phyloP scores from a whole-genome alignment of 192 early-diverging fungal species.

The Podochytrium sp. region DNA sequence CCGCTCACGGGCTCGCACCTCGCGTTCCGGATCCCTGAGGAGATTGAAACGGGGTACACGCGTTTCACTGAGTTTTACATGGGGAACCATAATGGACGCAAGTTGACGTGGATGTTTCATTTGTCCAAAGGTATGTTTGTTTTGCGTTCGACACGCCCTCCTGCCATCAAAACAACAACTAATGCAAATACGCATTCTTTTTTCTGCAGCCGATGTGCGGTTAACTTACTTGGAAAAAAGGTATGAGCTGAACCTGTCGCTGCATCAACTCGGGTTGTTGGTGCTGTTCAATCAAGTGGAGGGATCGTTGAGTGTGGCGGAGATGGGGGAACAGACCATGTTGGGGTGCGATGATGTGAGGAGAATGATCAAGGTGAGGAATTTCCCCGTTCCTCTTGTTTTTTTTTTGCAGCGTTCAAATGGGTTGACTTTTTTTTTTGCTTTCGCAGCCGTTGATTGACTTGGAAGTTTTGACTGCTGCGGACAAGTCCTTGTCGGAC shows the following conservation, averaged over 20 bases:
- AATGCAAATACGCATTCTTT: not conserved
- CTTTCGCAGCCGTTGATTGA: constrained; percentile 56
- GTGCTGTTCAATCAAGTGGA: constrained; percentile 67
- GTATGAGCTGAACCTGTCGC: constrained; percentile 77
- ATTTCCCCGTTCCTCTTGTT: not conserved
- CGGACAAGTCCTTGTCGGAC: constrained; percentile 18
- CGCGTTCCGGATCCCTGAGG: constrained; percentile 48
- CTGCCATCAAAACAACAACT: not conserved
- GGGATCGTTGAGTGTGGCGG: constrained; percentile 45
- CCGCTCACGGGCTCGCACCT: constrained; percentile 51
- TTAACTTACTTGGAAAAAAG: constrained; percentile 70
- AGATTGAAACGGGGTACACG: constrained; percentile 69
- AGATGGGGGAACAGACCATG: constrained; percentile 60
- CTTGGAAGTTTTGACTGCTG: constrained; percentile 47
- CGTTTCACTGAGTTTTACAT: constrained; percentile 77
- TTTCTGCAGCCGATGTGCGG: constrained; percentile 54
- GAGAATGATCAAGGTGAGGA: constrained; percentile 60
- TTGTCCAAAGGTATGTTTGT: constrained; percentile 65
- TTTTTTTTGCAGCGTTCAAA: constrained; percentile 6
- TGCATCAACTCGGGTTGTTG: constrained; percentile 73
- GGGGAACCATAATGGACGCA: constrained; percentile 72
- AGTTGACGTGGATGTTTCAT: constrained; percentile 82
- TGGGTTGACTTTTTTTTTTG: not conserved
- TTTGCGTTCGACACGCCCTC: not conserved
- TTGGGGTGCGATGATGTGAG: constrained; percentile 58